Evolutionary conservation across 75 land plant species (phyloP).

Genomic region (Selaginella tamariscina): DNA sequence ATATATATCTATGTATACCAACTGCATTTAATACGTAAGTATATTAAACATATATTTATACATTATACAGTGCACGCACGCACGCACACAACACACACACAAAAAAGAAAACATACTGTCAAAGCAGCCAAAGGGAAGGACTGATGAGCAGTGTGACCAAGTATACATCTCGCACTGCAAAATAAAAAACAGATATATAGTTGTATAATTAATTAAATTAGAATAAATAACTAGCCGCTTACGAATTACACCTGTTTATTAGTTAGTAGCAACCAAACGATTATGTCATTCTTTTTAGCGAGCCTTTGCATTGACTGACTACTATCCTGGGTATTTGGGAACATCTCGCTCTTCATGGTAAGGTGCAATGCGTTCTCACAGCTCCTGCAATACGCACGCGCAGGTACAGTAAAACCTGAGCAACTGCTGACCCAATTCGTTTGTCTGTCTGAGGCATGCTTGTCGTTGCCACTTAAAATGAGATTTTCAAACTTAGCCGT

Average conservation of each 20-base stretch:
- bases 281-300: conserved; percentile 81
- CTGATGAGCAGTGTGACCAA: conserved; percentile 57
- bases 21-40: background rate
- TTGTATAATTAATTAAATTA: too few relatives aligned
- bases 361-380: conserved; percentile 75
- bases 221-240: too few relatives aligned
- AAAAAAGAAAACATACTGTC: too few relatives aligned
- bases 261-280: conserved; percentile 81
- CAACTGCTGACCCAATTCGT: conserved; percentile 77
- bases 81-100: too few relatives aligned
- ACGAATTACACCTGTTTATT: conserved; percentile 46
- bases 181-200: too few relatives aligned
- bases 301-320: conserved; percentile 29
- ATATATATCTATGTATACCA: background rate
- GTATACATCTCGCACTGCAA: conserved; percentile 67
- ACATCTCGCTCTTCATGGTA: conserved; percentile 83
- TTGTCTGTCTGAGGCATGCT: conserved; percentile 76
- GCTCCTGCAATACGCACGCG: too few relatives aligned
- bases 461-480: conserved; percentile 82
- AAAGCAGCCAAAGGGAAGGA: conserved; percentile 76
- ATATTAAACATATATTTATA: too few relatives aligned
- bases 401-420: conserved; percentile 63
- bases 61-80: too few relatives aligned
- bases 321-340: conserved; percentile 32
- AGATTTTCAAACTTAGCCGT: conserved; percentile 49